Evolutionary conservation across 441 rosid genomes (phyloP).

Genomic region (Aleurites moluccanus): DNA sequence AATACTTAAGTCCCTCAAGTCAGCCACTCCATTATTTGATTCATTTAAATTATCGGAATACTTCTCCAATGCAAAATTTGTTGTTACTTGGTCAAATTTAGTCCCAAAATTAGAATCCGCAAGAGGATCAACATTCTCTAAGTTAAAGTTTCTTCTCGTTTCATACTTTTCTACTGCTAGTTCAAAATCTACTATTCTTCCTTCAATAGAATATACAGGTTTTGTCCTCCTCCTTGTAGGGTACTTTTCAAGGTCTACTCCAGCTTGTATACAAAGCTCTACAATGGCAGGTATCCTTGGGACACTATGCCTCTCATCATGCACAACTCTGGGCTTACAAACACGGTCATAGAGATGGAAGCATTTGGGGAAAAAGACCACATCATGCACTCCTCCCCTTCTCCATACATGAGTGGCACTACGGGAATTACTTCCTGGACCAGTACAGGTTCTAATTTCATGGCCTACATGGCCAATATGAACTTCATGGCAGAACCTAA

Average conservation of each 20-base stretch:
- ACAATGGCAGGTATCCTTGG: constrained; percentile 64
- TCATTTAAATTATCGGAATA: constrained; percentile 11
- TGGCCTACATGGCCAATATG: constrained; percentile 73
- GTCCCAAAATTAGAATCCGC: constrained; percentile 2
- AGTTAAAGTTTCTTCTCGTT: not conserved
- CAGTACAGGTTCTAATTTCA: constrained; percentile 68
- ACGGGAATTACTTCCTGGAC: constrained; percentile 61
- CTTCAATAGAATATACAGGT: constrained; percentile 81
- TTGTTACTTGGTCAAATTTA: constrained; percentile 18
- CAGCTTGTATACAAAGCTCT: constrained; percentile 84
- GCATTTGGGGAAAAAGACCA: constrained; percentile 61
- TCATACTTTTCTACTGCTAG: constrained; percentile 26
- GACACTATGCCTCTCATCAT: constrained; percentile 48
- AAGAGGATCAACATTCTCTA: constrained; percentile 7
- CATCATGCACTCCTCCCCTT: constrained; percentile 54
- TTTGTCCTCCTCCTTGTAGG: constrained; percentile 69
- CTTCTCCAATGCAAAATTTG: constrained; percentile 9
- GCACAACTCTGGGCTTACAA: constrained; percentile 68
- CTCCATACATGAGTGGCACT: constrained; percentile 74
- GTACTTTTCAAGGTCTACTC: constrained; percentile 59
- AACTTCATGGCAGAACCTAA: constrained; percentile 76
- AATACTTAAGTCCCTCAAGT: constrained; percentile 45
- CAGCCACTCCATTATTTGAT: constrained; percentile 18
- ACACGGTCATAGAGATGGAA: constrained; percentile 84
- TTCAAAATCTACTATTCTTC: constrained; percentile 78